A percentile compares a stretch with the other conserved stretches of the same genome.
phyloP scores from a whole-genome alignment of 768 basidiomycete species.

The Royoungia palumana region DNA sequence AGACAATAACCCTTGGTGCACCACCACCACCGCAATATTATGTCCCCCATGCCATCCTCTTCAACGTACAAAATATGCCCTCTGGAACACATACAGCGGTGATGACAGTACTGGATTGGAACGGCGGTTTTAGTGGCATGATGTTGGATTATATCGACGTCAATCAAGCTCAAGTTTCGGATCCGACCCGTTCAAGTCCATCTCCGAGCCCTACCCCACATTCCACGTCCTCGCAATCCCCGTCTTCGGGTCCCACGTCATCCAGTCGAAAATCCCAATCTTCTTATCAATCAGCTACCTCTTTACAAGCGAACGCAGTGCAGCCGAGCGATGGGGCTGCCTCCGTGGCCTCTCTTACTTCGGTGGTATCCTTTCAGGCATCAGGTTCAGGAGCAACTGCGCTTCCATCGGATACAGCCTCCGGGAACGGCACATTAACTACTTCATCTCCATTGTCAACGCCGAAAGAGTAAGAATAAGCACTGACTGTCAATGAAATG shows the following conservation, averaged over 20 bases:
- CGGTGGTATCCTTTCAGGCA: constrained; percentile 4
- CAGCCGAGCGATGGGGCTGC: neutral
- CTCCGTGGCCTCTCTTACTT: neutral
- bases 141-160: constrained; percentile 28
- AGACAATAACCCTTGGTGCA: constrained; percentile 20
- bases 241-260: constrained; percentile 4
- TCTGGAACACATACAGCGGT: constrained; percentile 22
- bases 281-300: neutral
- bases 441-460: constrained; percentile 3
- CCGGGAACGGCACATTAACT: constrained; percentile 1
- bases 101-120: constrained; percentile 27
- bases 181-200: neutral
- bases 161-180: constrained; percentile 18
- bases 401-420: constrained; percentile 12
- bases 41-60: constrained; percentile 19
- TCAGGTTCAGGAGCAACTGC: constrained; percentile 7
- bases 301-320: neutral
- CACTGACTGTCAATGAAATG: neutral
- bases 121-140: constrained; percentile 25
- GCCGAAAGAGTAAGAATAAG: constrained; percentile 12
- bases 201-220: neutral
- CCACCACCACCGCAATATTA: constrained; percentile 25
- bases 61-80: constrained; percentile 17
- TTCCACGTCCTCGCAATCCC: constrained; percentile 5
- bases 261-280: neutral